phyloP scores from a whole-genome alignment of 2,329 filamentous ascomycete genomes.

The Fusarium nelsonii region DNA sequence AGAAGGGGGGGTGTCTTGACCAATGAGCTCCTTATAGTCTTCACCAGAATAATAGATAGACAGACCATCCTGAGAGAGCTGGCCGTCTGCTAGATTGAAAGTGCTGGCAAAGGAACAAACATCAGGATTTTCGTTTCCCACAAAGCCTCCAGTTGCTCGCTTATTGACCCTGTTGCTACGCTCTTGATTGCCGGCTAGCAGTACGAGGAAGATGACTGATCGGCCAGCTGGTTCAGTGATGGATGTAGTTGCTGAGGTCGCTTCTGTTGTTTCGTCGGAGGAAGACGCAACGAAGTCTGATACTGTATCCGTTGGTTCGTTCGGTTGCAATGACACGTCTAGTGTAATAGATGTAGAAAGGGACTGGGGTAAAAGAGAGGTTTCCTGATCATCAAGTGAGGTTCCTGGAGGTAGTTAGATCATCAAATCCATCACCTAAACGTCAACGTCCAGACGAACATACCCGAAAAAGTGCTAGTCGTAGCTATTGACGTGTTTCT shows the following conservation, averaged over 20 bases:
- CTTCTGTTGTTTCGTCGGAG: too few relatives aligned
- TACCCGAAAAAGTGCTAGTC: too few relatives aligned
- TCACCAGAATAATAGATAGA: background rate
- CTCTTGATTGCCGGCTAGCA: background rate
- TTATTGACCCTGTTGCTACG: background rate
- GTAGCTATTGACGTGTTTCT: too few relatives aligned
- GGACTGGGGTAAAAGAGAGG: too few relatives aligned
- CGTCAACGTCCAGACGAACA: too few relatives aligned
- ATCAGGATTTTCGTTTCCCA: background rate
- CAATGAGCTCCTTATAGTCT: background rate
- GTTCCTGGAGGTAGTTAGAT: too few relatives aligned
- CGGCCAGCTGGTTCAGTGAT: background rate
- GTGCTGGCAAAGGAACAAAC: background rate
- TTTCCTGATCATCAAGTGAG: too few relatives aligned
- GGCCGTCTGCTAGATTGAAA: background rate
- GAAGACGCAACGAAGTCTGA: too few relatives aligned
- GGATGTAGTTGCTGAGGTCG: background rate
- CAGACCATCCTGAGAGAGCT: background rate
- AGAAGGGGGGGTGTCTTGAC: fast-evolving
- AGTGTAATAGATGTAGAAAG: too few relatives aligned
- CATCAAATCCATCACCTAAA: too few relatives aligned
- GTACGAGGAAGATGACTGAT: background rate
- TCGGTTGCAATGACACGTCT: too few relatives aligned
- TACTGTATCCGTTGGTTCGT: too few relatives aligned
- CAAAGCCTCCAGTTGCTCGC: background rate